These are phyloP conservation scores for Russula brevipes DNA, from an alignment of 768 basidiomycete species.

Conservation along the genomic window DNA sequence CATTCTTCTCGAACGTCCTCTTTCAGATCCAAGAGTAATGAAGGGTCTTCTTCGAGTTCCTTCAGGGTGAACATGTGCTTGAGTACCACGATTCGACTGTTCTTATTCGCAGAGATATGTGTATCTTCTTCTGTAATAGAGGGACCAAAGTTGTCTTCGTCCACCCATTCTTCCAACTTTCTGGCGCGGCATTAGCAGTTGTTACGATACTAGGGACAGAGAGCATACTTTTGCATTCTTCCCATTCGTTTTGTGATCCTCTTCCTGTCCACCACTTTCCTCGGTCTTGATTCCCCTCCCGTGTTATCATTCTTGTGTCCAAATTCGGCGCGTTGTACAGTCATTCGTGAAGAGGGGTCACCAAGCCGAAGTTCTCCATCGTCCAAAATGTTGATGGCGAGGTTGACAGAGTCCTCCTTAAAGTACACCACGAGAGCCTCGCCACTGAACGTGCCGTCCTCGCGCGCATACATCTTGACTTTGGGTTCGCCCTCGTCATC, in stretches of 20 bases:
- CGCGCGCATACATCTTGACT: conserved; percentile 90
- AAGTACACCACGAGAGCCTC: conserved; percentile 96
- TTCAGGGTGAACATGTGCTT: conserved; percentile 91
- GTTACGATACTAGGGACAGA: background rate
- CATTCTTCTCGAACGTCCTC: conserved; percentile 97
- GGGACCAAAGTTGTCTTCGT: conserved; percentile 88
- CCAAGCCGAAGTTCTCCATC: conserved; percentile 89
- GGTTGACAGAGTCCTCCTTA: conserved; percentile 89
- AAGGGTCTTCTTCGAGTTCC: conserved; percentile 80
- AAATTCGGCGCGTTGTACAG: conserved; percentile 72
- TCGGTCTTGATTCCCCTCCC: conserved; percentile 42
- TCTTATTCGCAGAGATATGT: conserved; percentile 43
- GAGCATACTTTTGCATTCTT: conserved; percentile 78
- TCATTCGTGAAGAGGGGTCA: conserved; percentile 66
- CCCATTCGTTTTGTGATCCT: conserved; percentile 68
- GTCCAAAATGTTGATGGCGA: conserved; percentile 82
- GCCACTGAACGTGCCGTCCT: conserved; percentile 84
- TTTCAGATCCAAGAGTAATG: conserved; percentile 85
- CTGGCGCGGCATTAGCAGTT: conserved; percentile 37
- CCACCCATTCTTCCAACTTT: conserved; percentile 91
- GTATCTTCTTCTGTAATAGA: conserved; percentile 52
- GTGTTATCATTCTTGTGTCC: conserved; percentile 53
- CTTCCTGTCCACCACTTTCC: conserved; percentile 72
- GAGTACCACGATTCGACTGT: conserved; percentile 80
- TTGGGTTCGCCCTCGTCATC: conserved; percentile 89